Percentiles rank a stretch among this genome's conserved stretches.
phyloP scores from a whole-genome alignment of 2,329 filamentous ascomycete species.

The Periconia sp. region DNA sequence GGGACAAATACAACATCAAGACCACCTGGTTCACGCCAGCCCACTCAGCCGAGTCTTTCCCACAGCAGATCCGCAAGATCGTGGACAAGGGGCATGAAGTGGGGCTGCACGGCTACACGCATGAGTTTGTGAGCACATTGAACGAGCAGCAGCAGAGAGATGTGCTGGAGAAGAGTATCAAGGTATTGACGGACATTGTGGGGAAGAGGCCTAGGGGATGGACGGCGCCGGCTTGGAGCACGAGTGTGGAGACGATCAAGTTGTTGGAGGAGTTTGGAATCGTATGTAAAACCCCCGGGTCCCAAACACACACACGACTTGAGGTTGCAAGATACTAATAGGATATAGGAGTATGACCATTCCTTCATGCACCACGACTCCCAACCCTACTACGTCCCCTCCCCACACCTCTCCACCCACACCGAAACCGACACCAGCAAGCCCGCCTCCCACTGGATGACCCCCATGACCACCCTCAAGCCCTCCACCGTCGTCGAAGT shows the following conservation, averaged over 20 bases:
- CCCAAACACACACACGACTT: too few species aligned
- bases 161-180: conserved; percentile 47
- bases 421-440: conserved; percentile 39
- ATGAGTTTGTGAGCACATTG: conserved; percentile 44
- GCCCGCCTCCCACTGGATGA: conserved; percentile 46
- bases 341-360: conserved; percentile 62
- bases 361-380: conserved; percentile 58
- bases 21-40: conserved; percentile 51
- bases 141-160: conserved; percentile 52
- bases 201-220: conserved; percentile 52
- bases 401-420: conserved; percentile 51
- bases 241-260: conserved; percentile 45
- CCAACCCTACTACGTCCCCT: conserved; percentile 47
- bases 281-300: too few species aligned
- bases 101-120: conserved; percentile 49
- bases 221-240: conserved; percentile 53
- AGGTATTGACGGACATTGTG: conserved; percentile 45
- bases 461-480: conserved; percentile 41
- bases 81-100: conserved; percentile 52
- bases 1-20: conserved; percentile 50
- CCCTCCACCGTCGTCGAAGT: conserved; percentile 50
- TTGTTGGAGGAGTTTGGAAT: conserved; percentile 51
- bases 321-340: too few species aligned
- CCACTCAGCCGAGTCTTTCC: conserved; percentile 56
- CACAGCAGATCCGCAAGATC: conserved; percentile 54